phyloP scores from a whole-genome alignment of 352 stramenopile genomes.

The Halophytophthora batemanensis region DNA sequence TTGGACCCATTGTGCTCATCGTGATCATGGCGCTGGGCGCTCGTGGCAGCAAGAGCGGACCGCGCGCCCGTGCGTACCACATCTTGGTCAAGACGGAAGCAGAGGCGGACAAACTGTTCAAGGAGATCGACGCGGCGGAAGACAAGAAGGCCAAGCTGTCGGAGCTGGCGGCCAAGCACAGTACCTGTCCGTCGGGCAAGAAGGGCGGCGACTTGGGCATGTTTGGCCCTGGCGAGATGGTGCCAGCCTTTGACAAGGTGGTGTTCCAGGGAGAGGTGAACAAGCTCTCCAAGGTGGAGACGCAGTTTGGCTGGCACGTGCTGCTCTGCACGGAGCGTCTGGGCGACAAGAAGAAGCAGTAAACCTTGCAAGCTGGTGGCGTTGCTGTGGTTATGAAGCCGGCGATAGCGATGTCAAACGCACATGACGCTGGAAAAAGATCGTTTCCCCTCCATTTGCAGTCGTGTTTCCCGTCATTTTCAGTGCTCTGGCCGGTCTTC shows the following conservation, averaged over 20 bases:
- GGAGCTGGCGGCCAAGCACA: slow-evolving; percentile 47
- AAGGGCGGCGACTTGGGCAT: slow-evolving; percentile 63
- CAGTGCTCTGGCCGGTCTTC: no score
- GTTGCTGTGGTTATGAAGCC: no score
- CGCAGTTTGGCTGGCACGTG: slow-evolving; percentile 78
- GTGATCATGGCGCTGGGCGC: slow-evolving; percentile 44
- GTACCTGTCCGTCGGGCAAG: slow-evolving; percentile 55
- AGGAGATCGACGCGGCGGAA: slow-evolving; percentile 49
- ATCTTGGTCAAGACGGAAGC: slow-evolving; percentile 60
- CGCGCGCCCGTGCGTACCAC: slow-evolving; percentile 50
- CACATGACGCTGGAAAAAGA: no score
- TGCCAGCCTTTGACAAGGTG: slow-evolving; percentile 70
- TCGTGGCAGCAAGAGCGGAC: slow-evolving; percentile 18
- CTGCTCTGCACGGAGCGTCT: slow-evolving; percentile 66
- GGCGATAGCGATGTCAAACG: no score
- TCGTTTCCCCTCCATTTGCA: no score
- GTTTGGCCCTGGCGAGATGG: slow-evolving; percentile 73
- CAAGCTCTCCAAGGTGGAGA: slow-evolving; percentile 58
- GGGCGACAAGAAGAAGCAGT: slow-evolving; percentile 39
- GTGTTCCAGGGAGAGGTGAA: slow-evolving; percentile 58
- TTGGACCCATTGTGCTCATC: slow-evolving; percentile 50
- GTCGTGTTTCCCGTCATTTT: no score
- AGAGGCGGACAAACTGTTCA: slow-evolving; percentile 49
- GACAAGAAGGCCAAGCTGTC: slow-evolving; percentile 56
- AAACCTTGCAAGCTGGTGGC: no score